phyloP scores from a whole-genome alignment of 768 basidiomycete genomes.

The Pulveroboletus sp. region DNA sequence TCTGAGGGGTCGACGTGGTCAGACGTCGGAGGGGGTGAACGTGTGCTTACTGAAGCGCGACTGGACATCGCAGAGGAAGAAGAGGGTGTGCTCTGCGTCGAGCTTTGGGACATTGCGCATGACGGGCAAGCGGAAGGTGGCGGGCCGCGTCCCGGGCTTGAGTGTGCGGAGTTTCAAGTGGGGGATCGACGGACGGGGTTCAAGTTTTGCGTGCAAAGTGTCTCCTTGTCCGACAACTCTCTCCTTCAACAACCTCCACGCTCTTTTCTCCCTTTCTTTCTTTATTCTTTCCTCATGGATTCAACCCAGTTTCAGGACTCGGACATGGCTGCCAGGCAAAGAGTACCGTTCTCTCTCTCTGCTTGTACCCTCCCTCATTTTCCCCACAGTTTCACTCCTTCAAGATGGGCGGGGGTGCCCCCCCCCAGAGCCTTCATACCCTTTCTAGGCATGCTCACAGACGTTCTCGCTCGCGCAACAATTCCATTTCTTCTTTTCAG shows the following conservation, averaged over 20 bases:
- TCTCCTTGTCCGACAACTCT: conserved; percentile 6
- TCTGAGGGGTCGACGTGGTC: conserved; percentile 28
- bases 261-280: conserved; percentile 10
- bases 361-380: neutral
- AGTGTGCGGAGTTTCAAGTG: neutral
- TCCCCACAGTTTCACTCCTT: conserved; percentile 62
- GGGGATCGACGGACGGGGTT: neutral
- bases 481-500: conserved; percentile 40
- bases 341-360: conserved; percentile 27
- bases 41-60: conserved; percentile 56
- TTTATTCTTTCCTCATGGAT: conserved; percentile 35
- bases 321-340: conserved; percentile 38
- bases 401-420: conserved; percentile 50
- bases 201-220: neutral
- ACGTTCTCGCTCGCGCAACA: conserved; percentile 65
- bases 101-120: conserved; percentile 1
- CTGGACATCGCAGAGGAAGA: conserved; percentile 87
- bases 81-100: conserved; percentile 42
- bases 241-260: conserved; percentile 21
- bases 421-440: conserved; percentile 36
- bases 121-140: neutral
- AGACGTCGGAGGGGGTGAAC: neutral
- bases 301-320: conserved; percentile 17
- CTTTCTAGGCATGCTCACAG: conserved; percentile 31
- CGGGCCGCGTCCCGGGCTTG: neutral